phyloP scores from a whole-genome alignment of 2,329 filamentous ascomycete genomes.

The Knoxdaviesia capensis region DNA sequence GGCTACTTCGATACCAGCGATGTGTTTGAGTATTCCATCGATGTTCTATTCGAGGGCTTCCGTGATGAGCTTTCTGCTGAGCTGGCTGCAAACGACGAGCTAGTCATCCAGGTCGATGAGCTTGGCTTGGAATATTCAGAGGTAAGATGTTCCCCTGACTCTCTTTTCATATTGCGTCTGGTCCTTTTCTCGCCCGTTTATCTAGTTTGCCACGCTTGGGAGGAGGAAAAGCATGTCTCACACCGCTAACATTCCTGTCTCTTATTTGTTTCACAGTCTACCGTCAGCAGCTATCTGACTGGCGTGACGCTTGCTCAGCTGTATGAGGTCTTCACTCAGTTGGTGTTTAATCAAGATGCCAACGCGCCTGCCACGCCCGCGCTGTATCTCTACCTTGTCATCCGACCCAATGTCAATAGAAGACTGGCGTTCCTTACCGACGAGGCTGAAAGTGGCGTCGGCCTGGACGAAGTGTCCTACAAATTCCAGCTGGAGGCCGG shows the following conservation, averaged over 20 bases:
- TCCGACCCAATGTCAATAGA: slow-evolving; percentile 17
- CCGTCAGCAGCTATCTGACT: slow-evolving; percentile 13
- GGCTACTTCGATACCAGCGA: slow-evolving; percentile 25
- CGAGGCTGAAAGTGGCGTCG: slow-evolving; percentile 19
- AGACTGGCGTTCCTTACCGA: slow-evolving; percentile 19
- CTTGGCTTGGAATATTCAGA: slow-evolving; percentile 32
- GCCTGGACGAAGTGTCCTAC: slow-evolving; percentile 19
- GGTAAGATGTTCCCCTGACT: slow-evolving; percentile 12
- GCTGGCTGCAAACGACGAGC: slow-evolving; percentile 22
- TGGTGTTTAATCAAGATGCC: slow-evolving; percentile 22
- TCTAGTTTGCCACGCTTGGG: too few species aligned
- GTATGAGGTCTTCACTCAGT: slow-evolving; percentile 20
- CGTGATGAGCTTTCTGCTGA: slow-evolving; percentile 25
- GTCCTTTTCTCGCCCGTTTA: neutral
- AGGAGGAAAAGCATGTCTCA: too few species aligned
- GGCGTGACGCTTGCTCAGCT: slow-evolving; percentile 19
- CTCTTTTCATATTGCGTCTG: neutral
- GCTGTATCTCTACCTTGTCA: slow-evolving; percentile 21
- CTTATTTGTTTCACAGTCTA: slow-evolving; percentile 15
- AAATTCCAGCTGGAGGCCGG: slow-evolving; percentile 13
- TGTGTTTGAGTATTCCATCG: slow-evolving; percentile 22
- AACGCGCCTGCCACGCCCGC: slow-evolving; percentile 12
- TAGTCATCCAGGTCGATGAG: slow-evolving; percentile 29
- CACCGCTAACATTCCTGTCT: neutral
- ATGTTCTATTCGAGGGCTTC: slow-evolving; percentile 21